Evolutionary conservation across 2,329 filamentous ascomycete species (phyloP).

Genomic region (Clarireedia paspali): DNA sequence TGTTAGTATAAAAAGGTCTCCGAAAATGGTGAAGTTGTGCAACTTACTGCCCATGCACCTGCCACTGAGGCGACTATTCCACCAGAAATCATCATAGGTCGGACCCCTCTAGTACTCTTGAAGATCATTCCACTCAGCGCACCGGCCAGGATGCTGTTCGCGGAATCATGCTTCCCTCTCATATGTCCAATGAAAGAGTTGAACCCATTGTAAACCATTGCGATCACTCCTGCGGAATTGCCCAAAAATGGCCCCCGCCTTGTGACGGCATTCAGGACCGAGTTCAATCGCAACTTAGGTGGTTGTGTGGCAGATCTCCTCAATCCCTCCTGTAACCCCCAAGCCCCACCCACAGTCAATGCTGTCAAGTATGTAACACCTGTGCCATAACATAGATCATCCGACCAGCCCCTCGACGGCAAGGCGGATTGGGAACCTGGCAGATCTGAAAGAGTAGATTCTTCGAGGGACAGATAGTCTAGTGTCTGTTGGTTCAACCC

Average conservation of each 20-base stretch:
- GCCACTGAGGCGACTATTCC: constrained; percentile 82
- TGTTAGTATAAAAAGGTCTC: constrained; percentile 9
- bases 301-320: constrained; percentile 68
- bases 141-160: constrained; percentile 82
- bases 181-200: constrained; percentile 76
- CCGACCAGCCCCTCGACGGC: constrained; percentile 93
- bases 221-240: constrained; percentile 91
- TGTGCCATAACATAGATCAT: constrained; percentile 96
- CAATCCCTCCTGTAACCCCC: constrained; percentile 87
- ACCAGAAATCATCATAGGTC: constrained; percentile 91
- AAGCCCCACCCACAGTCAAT: constrained; percentile 76
- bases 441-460: constrained; percentile 77
- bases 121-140: constrained; percentile 87
- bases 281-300: constrained; percentile 88
- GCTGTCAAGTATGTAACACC: constrained; percentile 91
- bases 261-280: constrained; percentile 89
- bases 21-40: not conserved
- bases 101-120: constrained; percentile 85
- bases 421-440: constrained; percentile 81
- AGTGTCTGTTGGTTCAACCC: constrained; percentile 88
- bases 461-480: constrained; percentile 92
- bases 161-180: constrained; percentile 79
- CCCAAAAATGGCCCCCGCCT: constrained; percentile 89
- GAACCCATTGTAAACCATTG: constrained; percentile 91
- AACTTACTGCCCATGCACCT: constrained; percentile 81